phyloP scores from a whole-genome alignment of 2,329 filamentous ascomycete genomes.

The Nothomitra cinnamomea region DNA sequence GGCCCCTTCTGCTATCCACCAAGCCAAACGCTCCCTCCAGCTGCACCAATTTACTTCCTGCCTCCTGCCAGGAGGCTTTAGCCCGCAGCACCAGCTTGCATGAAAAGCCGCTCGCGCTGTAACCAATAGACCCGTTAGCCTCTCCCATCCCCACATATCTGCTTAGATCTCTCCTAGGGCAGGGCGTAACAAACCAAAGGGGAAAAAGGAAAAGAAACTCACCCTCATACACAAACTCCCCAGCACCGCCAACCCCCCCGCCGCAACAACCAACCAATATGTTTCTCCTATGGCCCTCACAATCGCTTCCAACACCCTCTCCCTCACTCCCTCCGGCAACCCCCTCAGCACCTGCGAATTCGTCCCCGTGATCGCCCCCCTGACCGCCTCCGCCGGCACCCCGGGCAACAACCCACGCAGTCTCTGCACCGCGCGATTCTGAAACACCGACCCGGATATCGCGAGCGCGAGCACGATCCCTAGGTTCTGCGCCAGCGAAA shows the following conservation, averaged over 20 bases:
- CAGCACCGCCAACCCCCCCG: constrained; percentile 1
- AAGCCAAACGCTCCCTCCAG: not conserved
- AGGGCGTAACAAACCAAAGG: not conserved
- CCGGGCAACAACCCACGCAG: constrained; percentile 16
- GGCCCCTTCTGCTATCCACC: not conserved
- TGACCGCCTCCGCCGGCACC: constrained; percentile 14
- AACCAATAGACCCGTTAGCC: not conserved
- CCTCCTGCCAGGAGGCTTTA: not conserved
- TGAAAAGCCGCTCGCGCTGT: constrained; percentile 6
- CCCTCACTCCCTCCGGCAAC: not conserved
- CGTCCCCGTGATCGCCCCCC: constrained; percentile 16
- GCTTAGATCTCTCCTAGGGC: not conserved
- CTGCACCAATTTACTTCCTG: not conserved
- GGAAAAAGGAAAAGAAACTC: not conserved
- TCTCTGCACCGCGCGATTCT: constrained; percentile 18
- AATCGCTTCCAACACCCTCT: constrained; percentile 4
- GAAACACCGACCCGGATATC: constrained; percentile 23
- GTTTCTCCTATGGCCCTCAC: not conserved
- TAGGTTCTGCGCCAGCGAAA: constrained; percentile 21
- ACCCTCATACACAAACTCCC: not conserved
- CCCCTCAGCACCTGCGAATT: constrained; percentile 1
- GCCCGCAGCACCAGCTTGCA: not conserved
- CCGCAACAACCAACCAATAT: constrained; percentile 2
- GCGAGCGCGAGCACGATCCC: constrained; percentile 22
- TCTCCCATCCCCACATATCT: not conserved